These are phyloP conservation scores for Nitzschia palea DNA, from an alignment of 108 stramenopile species.

Conservation along the genomic window DNA sequence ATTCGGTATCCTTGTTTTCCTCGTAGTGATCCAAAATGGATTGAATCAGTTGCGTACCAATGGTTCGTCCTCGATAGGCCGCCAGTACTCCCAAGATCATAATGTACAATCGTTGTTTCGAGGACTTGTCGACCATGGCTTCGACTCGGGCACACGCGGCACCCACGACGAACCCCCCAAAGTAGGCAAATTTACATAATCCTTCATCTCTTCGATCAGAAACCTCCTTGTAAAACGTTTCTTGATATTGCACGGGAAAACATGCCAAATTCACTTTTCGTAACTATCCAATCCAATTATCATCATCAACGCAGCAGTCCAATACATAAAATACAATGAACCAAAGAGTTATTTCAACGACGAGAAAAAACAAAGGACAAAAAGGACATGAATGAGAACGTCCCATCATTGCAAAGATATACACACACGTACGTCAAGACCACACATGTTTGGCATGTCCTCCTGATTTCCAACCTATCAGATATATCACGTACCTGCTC, in stretches of 20 bases:
- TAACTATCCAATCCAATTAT: slow-evolving; percentile 46
- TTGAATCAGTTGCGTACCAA: slow-evolving; percentile 89
- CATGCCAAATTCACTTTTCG: slow-evolving; percentile 76
- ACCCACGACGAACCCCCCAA: slow-evolving; percentile 85
- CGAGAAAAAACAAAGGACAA: too few relatives aligned
- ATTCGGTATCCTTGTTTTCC: slow-evolving; percentile 42
- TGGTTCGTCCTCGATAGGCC: slow-evolving; percentile 85
- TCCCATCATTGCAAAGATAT: too few relatives aligned
- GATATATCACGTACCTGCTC: slow-evolving; percentile 65
- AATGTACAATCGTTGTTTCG: slow-evolving; percentile 80
- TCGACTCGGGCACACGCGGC: slow-evolving; percentile 83
- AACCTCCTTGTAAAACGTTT: slow-evolving; percentile 88
- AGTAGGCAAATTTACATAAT: slow-evolving; percentile 86
- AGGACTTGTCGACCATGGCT: slow-evolving; percentile 30
- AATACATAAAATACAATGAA: too few relatives aligned
- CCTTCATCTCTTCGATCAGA: slow-evolving; percentile 51
- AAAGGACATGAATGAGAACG: too few relatives aligned
- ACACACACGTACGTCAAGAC: too few relatives aligned
- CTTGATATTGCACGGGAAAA: slow-evolving; percentile 91
- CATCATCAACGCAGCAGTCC: too few relatives aligned
- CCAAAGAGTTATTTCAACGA: too few relatives aligned
- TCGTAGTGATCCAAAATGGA: slow-evolving; percentile 75
- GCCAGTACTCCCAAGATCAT: slow-evolving; percentile 97
- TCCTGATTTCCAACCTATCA: too few relatives aligned
- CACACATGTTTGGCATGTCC: too few relatives aligned